These are phyloP conservation scores for Helotiales sp. DNA, from an alignment of 2,329 filamentous ascomycete genomes.

Conservation along the genomic window DNA sequence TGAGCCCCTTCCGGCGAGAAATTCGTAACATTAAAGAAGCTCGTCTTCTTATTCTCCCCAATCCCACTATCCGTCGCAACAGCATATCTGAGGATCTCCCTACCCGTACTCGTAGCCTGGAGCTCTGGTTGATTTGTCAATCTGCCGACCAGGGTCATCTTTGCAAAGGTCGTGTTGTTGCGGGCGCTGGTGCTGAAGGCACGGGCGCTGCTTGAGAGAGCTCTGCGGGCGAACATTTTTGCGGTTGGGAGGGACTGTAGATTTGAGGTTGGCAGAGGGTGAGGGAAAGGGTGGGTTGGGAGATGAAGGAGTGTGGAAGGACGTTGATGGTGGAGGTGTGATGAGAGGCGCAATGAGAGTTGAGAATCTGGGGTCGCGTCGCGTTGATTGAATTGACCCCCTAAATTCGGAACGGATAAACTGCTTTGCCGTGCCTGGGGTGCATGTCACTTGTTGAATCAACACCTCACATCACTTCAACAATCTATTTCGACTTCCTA, in stretches of 20 bases:
- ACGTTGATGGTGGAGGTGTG: neutral
- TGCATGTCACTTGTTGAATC: no score
- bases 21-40: slow-evolving; percentile 80
- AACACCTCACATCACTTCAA: no score
- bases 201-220: slow-evolving; percentile 44
- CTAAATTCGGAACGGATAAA: no score
- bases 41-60: slow-evolving; percentile 71
- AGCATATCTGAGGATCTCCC: slow-evolving; percentile 74
- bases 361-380: neutral
- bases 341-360: neutral
- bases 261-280: neutral
- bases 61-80: slow-evolving; percentile 69
- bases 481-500: no score
- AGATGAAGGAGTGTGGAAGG: neutral
- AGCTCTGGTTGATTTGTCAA: slow-evolving; percentile 79
- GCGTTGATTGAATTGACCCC: neutral
- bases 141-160: slow-evolving; percentile 84
- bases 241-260: no score
- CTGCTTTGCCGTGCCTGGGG: no score
- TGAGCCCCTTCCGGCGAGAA: slow-evolving; percentile 68
- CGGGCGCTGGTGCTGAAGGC: slow-evolving; percentile 43
- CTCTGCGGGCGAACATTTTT: slow-evolving; percentile 35
- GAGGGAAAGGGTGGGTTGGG: neutral
- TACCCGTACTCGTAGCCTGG: slow-evolving; percentile 65
- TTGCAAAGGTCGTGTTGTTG: slow-evolving; percentile 66